Conservation (phyloP, 345 rosid genomes). For the Lumnitzera littorea region DNA sequence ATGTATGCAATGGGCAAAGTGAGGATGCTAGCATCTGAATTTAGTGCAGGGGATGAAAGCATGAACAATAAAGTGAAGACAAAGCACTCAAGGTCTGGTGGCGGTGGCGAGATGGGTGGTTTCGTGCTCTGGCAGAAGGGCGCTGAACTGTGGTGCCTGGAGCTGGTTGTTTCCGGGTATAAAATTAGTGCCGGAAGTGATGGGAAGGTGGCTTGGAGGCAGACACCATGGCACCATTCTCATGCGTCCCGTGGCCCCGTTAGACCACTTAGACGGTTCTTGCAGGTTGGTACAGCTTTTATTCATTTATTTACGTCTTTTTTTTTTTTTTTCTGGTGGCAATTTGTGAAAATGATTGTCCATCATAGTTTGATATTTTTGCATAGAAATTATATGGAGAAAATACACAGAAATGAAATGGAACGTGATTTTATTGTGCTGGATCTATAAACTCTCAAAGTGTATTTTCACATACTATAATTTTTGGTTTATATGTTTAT, state of each 20-base stretch:
- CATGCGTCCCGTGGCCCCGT: slow-evolving; percentile 88
- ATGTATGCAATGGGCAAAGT: slow-evolving; percentile 97
- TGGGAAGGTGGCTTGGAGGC: slow-evolving; percentile 86
- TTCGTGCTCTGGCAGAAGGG: slow-evolving; percentile 90
- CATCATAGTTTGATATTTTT: too few species aligned
- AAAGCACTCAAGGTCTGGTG: slow-evolving; percentile 35
- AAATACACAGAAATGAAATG: too few species aligned
- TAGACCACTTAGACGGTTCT: slow-evolving; percentile 73
- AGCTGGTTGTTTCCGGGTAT: slow-evolving; percentile 78
- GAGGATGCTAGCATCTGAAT: slow-evolving; percentile 79
- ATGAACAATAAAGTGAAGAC: slow-evolving; percentile 34
- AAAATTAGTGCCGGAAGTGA: slow-evolving; percentile 95
- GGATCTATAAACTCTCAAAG: too few species aligned
- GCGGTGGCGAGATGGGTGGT: slow-evolving; percentile 72
- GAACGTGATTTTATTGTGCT: too few species aligned
- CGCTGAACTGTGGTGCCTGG: slow-evolving; percentile 83
- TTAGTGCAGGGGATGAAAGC: slow-evolving; percentile 57
- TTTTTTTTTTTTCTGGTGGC: background rate
- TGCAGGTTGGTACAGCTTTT: slow-evolving; percentile 43
- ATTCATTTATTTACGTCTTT: background rate
- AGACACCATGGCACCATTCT: slow-evolving; percentile 91
- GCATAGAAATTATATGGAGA: too few species aligned
- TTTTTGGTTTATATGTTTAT: too few species aligned
- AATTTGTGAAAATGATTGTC: background rate
- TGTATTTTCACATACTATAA: too few species aligned